phyloP scores from a whole-genome alignment of 148 eudicot species.

The Linanthus parryae region DNA sequence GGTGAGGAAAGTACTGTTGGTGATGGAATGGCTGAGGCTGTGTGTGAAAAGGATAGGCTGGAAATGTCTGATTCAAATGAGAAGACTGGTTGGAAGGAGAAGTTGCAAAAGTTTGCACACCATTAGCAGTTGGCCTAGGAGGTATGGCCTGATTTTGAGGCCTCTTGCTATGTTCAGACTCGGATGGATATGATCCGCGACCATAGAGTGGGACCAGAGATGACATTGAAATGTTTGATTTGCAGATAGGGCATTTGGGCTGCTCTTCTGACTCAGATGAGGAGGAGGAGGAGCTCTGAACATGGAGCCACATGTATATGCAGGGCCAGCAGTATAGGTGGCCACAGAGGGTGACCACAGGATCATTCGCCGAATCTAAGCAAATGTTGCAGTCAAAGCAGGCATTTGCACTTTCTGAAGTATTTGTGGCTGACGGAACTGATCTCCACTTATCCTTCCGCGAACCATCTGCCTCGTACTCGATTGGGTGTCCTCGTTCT shows the following conservation, averaged over 20 bases:
- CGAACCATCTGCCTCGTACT: too few relatives aligned
- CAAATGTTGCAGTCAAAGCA: conserved; percentile 84
- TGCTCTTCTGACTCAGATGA: conserved; percentile 35
- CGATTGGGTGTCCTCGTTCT: too few relatives aligned
- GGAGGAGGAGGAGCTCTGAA: conserved; percentile 37
- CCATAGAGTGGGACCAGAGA: conserved; percentile 72
- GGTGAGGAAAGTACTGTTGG: conserved; percentile 22
- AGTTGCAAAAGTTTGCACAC: conserved; percentile 14
- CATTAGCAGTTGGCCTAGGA: conserved; percentile 46
- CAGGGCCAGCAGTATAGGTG: conserved; percentile 93
- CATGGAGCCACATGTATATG: conserved; percentile 76
- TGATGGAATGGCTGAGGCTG: conserved; percentile 26
- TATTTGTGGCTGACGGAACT: conserved; percentile 14
- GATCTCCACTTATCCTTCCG: too few relatives aligned
- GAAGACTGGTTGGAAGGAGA: conserved; percentile 10
- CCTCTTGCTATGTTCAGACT: conserved; percentile 25
- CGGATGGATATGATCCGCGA: conserved; percentile 38
- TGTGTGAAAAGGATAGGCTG: conserved; percentile 18
- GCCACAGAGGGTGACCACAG: conserved; percentile 89
- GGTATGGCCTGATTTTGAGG: conserved; percentile 39
- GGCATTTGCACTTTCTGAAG: conserved; percentile 27
- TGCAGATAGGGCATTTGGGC: conserved; percentile 79
- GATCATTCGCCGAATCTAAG: conserved; percentile 77
- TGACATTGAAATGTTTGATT: conserved; percentile 51
- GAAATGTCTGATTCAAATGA: conserved; percentile 21